Conservation (phyloP, 176 grass and related monocot genomes). For the Oryza meyeriana region DNA sequence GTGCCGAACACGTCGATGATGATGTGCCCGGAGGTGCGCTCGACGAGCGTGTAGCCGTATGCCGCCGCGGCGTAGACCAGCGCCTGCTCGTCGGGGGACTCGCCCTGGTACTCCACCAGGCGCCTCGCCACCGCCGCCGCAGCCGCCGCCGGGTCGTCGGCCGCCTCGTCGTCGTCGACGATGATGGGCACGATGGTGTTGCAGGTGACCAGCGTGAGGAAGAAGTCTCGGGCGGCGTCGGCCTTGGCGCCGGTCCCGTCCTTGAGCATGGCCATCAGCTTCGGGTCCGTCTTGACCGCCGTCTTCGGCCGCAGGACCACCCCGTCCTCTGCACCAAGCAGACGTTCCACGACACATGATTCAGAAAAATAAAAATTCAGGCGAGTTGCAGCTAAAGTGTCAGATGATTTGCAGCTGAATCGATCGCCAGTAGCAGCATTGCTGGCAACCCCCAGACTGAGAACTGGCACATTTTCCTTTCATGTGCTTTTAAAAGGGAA, state of each 20-base stretch:
- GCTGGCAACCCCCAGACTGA: not conserved
- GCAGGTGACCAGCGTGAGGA: slow-evolving; percentile 73
- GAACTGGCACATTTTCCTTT: not conserved
- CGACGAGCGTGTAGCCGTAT: slow-evolving; percentile 71
- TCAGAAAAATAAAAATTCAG: not conserved
- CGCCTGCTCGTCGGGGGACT: slow-evolving; percentile 93
- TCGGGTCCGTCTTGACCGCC: slow-evolving; percentile 57
- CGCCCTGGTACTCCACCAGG: slow-evolving; percentile 86
- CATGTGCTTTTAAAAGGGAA: not conserved
- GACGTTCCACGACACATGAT: not conserved
- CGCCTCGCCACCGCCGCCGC: not conserved
- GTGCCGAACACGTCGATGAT: slow-evolving; percentile 68
- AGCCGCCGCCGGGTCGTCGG: too few species aligned
- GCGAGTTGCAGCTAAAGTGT: not conserved
- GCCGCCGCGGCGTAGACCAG: slow-evolving; percentile 86
- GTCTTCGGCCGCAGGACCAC: slow-evolving; percentile 44
- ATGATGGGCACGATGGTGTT: slow-evolving; percentile 89
- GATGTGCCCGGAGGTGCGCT: slow-evolving; percentile 90
- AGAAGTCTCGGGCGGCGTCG: slow-evolving; percentile 56
- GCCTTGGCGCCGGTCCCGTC: slow-evolving; percentile 44
- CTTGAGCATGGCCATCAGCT: slow-evolving; percentile 41
- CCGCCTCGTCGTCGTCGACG: slow-evolving; percentile 12
- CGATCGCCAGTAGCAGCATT: not conserved
- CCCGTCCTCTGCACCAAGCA: slow-evolving; percentile 20
- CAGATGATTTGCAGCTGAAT: not conserved